phyloP scores from a whole-genome alignment of 225 moss, liverwort and hornwort genomes.

The Marchantia polymorpha region DNA sequence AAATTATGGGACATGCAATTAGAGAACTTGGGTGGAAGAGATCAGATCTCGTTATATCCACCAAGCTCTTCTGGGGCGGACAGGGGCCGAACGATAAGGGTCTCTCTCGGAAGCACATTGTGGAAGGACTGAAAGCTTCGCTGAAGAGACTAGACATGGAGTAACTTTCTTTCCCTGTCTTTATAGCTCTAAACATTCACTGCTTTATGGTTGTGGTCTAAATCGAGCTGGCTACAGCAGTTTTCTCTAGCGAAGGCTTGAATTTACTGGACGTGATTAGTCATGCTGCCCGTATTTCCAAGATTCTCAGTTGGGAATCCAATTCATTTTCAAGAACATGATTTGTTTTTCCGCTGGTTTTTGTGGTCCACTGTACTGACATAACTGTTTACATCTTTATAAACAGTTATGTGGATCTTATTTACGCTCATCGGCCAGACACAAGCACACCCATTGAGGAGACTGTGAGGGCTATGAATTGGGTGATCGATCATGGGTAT shows the following conservation, averaged over 20 bases:
- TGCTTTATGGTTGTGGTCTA: too few species aligned
- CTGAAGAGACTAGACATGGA: constrained; percentile 81
- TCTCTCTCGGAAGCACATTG: constrained; percentile 85
- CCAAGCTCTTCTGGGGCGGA: constrained; percentile 94
- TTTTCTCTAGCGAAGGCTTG: too few species aligned
- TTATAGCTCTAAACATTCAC: too few species aligned
- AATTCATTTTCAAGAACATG: too few species aligned
- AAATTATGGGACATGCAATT: constrained; percentile 90
- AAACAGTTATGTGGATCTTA: constrained; percentile 68
- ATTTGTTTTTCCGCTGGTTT: too few species aligned
- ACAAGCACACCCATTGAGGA: constrained; percentile 74
- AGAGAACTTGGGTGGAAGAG: constrained; percentile 85
- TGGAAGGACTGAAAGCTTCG: constrained; percentile 70
- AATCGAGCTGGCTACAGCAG: too few species aligned
- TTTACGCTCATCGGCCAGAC: constrained; percentile 90
- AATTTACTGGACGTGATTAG: too few species aligned
- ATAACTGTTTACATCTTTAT: too few species aligned
- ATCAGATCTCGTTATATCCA: constrained; percentile 88
- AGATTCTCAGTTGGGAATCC: too few species aligned
- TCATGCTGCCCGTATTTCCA: too few species aligned
- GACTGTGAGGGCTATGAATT: constrained; percentile 93
- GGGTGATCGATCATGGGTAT: constrained; percentile 83
- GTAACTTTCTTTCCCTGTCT: constrained; percentile 12
- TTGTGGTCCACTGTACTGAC: too few species aligned
- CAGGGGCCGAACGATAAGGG: constrained; percentile 81